Evolutionary conservation across 306 rosid genomes (phyloP).

Genomic region (Ziziphus jujuba): DNA sequence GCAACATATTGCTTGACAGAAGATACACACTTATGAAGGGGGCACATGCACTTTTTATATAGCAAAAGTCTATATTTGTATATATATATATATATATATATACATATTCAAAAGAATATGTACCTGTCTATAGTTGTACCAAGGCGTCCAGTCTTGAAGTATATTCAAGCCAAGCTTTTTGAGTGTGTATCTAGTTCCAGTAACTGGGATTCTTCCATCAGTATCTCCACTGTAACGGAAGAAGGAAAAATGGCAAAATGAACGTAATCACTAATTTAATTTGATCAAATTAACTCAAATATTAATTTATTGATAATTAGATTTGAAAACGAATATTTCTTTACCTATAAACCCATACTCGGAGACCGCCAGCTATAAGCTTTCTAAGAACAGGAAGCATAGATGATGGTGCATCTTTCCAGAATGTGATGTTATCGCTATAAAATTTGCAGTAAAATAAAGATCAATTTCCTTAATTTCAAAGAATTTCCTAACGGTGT

Average conservation of each 20-base stretch:
- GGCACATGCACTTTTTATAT: too few relatives aligned
- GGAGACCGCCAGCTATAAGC: constrained; percentile 67
- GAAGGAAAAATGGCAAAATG: background rate
- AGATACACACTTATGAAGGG: too few relatives aligned
- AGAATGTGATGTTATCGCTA: constrained; percentile 47
- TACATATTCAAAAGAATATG: background rate
- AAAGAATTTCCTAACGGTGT: background rate
- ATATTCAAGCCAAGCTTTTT: constrained; percentile 43
- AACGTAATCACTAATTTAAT: background rate
- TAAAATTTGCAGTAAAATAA: background rate
- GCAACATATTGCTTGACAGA: too few relatives aligned
- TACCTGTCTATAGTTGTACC: constrained; percentile 48
- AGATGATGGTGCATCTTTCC: constrained; percentile 66
- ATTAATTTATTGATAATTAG: background rate
- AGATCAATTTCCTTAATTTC: background rate
- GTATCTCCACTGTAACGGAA: constrained; percentile 41
- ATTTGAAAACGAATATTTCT: background rate
- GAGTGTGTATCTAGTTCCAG: constrained; percentile 43
- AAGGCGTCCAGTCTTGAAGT: constrained; percentile 46
- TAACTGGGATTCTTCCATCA: constrained; percentile 51
- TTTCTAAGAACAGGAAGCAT: constrained; percentile 63
- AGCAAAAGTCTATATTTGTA: too few relatives aligned
- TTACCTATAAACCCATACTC: constrained; percentile 83
- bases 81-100: background rate
- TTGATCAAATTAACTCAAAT: background rate